A percentile compares a stretch with the other conserved stretches of the same genome.
Evolutionary conservation across 441 rosid species (phyloP).

Genomic region (Populus hybrid): DNA sequence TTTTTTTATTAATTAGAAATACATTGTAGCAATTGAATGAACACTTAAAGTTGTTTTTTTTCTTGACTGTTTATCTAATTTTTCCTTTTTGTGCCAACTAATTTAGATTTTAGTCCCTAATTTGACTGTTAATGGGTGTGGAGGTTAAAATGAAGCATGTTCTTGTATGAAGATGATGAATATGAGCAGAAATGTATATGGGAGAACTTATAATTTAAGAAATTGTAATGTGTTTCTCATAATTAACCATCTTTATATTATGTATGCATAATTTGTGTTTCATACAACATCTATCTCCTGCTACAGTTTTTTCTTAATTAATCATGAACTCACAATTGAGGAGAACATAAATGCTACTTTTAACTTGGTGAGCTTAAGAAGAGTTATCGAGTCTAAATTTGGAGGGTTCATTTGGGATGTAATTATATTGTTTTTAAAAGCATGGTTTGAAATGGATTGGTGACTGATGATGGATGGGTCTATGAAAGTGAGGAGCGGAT

Average conservation of each 20-base stretch:
- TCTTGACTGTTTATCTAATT: too few relatives aligned
- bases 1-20: background rate
- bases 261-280: background rate
- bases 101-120: background rate
- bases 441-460: background rate
- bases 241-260: background rate
- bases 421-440: background rate
- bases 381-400: background rate
- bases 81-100: background rate
- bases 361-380: background rate
- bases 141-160: background rate
- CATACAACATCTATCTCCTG: background rate
- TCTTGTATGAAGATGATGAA: background rate
- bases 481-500: background rate
- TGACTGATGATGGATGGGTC: background rate
- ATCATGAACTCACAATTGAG: too few relatives aligned
- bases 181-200: background rate
- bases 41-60: background rate
- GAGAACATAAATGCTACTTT: too few relatives aligned
- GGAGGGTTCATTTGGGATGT: background rate
- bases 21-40: background rate
- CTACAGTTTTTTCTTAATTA: background rate
- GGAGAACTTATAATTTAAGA: background rate
- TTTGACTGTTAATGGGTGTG: background rate
- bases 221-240: background rate